Conservation (phyloP, 352 stramenopile species). For the Aphanomyces invadans region DNA sequence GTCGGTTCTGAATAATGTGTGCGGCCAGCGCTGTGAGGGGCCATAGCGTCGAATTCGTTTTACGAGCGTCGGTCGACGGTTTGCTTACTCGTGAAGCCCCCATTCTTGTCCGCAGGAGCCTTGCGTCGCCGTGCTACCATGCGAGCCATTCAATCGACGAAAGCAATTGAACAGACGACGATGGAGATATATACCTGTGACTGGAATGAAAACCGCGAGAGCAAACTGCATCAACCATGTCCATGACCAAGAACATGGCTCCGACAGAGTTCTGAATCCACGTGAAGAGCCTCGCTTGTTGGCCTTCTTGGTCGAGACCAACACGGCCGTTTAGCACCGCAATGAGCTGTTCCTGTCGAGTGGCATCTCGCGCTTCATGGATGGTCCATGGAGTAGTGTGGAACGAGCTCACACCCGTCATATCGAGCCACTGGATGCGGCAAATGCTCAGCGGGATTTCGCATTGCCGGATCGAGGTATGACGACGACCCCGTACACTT, state of each 20-base stretch:
- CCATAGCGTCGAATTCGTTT: too few relatives aligned
- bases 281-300: conserved; percentile 59
- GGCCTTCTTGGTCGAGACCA: conserved; percentile 55
- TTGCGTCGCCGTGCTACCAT: conserved; percentile 55
- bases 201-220: conserved; percentile 61
- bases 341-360: conserved; percentile 47
- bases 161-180: background rate
- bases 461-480: conserved; percentile 32
- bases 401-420: conserved; percentile 35
- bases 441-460: conserved; percentile 76
- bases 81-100: conserved; percentile 42
- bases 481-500: too few relatives aligned
- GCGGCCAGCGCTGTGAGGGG: conserved; percentile 49
- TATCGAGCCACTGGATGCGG: conserved; percentile 74
- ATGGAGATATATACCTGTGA: conserved; percentile 28
- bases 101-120: conserved; percentile 53
- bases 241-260: too few relatives aligned
- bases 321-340: conserved; percentile 42
- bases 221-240: conserved; percentile 23
- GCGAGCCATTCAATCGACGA: too few relatives aligned
- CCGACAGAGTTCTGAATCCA: too few relatives aligned
- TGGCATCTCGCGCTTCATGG: conserved; percentile 43
- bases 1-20: conserved; percentile 53
- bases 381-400: conserved; percentile 27
- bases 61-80: background rate